Conservation (phyloP, 441 rosid species). For the Populus hybrid region DNA sequence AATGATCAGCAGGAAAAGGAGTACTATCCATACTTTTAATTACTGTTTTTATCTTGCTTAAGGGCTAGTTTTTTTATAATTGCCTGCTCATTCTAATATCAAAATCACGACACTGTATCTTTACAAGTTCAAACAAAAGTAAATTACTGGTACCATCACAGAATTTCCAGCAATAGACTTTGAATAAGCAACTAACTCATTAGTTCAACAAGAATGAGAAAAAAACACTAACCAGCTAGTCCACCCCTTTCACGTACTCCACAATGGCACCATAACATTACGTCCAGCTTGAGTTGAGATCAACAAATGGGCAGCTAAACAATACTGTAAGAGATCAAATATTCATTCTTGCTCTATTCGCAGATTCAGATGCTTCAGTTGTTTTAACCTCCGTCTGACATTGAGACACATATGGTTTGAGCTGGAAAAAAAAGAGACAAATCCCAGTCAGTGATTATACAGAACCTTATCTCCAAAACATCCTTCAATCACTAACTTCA, state of each 20-base stretch:
- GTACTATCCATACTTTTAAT: no score
- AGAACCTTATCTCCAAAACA: background rate
- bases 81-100: background rate
- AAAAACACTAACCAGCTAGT: background rate
- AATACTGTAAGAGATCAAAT: background rate
- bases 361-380: conserved; percentile 40
- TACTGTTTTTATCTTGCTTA: background rate
- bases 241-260: background rate
- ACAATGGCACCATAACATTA: background rate
- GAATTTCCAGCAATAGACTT: background rate
- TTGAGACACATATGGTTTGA: conserved; percentile 76
- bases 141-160: background rate
- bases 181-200: conserved; percentile 1
- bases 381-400: conserved; percentile 47
- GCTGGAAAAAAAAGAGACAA: conserved; percentile 41
- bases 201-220: background rate
- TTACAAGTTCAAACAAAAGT: background rate
- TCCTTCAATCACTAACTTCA: background rate
- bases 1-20: background rate
- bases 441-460: conserved; percentile 4
- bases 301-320: background rate
- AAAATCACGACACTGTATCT: background rate
- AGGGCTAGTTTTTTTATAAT: background rate
- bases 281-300: conserved; percentile 1
- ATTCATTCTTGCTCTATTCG: conserved; percentile 30